Evolutionary conservation across 192 early-diverging fungal genomes (phyloP).

Genomic region (Coemansia sp.): DNA sequence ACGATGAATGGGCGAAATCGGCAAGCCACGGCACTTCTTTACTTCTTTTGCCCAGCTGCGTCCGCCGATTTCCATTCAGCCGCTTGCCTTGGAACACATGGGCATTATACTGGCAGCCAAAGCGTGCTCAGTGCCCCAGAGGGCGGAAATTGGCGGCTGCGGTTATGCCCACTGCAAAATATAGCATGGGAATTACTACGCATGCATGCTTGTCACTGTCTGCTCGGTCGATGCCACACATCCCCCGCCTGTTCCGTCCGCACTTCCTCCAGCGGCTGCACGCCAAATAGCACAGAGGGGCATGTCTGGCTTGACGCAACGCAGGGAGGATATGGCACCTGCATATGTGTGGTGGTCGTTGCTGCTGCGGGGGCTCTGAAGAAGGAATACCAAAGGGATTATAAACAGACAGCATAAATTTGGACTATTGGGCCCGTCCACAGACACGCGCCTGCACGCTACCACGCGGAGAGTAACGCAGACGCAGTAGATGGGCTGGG

Average conservation of each 20-base stretch:
- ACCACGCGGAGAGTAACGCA: not conserved
- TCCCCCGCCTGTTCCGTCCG: not conserved
- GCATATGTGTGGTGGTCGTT: not conserved
- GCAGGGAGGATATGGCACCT: not conserved
- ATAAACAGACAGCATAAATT: not conserved
- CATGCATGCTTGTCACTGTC: slow-evolving; percentile 3
- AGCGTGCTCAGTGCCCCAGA: not conserved
- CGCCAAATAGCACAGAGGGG: not conserved
- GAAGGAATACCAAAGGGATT: not conserved
- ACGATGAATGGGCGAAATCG: slow-evolving; percentile 22
- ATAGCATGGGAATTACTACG: slow-evolving; percentile 17
- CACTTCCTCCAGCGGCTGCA: not conserved
- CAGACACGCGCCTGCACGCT: not conserved
- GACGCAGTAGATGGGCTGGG: not conserved
- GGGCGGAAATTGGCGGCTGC: not conserved
- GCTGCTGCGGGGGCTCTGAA: not conserved
- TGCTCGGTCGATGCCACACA: not conserved
- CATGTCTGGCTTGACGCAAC: not conserved
- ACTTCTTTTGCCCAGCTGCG: not conserved
- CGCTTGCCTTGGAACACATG: slow-evolving; percentile 4
- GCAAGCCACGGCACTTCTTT: slow-evolving; percentile 26
- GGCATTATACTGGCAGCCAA: slow-evolving; percentile 10
- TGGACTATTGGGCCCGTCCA: not conserved
- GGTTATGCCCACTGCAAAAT: slow-evolving; percentile 9
- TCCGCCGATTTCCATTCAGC: slow-evolving; percentile 9